Evolutionary conservation across 139 green algal genomes (phyloP).

Genomic region (Chlamydomonas schloesseri): DNA sequence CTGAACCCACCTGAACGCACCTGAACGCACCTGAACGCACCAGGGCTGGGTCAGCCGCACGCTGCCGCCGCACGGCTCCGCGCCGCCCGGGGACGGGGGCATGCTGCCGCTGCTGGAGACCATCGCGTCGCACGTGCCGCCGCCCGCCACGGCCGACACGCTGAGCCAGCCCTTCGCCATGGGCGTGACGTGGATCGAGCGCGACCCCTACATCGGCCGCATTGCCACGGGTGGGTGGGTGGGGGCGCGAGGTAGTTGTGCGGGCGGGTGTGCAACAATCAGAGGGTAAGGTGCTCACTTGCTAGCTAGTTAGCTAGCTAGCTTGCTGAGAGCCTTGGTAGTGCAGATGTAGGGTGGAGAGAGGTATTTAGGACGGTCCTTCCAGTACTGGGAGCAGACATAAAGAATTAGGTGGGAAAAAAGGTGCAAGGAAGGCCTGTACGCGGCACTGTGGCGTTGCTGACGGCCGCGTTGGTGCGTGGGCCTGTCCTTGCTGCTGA

Average conservation of each 20-base stretch:
- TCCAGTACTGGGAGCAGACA: too few species aligned
- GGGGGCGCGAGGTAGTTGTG: background rate
- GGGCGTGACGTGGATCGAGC: constrained; percentile 89
- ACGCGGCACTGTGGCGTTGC: too few species aligned
- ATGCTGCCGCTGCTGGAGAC: constrained; percentile 89
- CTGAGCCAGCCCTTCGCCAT: constrained; percentile 75
- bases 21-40: background rate
- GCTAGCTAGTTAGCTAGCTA: too few species aligned
- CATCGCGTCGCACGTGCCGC: constrained; percentile 78
- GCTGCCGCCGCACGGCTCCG: constrained; percentile 44
- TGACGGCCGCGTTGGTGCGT: too few species aligned
- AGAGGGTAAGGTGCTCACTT: too few species aligned
- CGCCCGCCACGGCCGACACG: constrained; percentile 55
- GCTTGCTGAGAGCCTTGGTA: too few species aligned
- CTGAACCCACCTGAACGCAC: too few species aligned
- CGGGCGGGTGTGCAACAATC: background rate
- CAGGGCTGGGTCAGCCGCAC: constrained; percentile 71
- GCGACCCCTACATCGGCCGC: constrained; percentile 84
- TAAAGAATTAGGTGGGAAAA: too few species aligned
- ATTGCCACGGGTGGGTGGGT: constrained; percentile 73
- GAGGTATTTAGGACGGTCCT: too few species aligned
- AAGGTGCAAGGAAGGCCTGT: too few species aligned
- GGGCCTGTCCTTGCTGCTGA: too few species aligned
- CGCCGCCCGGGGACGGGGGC: background rate
- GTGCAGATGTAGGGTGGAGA: too few species aligned